These are phyloP conservation scores for Plenodomus biglobosus DNA, from an alignment of 2,329 filamentous ascomycete genomes.

Conservation along the genomic window DNA sequence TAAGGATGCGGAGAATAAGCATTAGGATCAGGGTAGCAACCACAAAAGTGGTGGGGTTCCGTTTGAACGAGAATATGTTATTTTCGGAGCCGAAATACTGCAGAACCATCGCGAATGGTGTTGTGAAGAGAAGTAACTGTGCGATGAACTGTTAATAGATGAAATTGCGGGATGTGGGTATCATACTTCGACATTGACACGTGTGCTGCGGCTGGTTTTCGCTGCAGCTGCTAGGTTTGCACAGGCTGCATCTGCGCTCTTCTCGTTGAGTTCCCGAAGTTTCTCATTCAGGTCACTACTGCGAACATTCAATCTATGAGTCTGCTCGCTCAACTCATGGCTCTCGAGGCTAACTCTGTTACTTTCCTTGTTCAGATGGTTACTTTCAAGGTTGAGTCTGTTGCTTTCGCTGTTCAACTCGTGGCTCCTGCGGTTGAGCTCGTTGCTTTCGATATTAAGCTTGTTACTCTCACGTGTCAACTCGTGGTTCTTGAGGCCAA, in stretches of 20 bases:
- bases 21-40: slow-evolving; percentile 2
- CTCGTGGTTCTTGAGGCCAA: too few species aligned
- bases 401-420: too few species aligned
- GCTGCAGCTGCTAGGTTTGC: slow-evolving; percentile 3
- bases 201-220: slow-evolving; percentile 8
- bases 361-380: too few species aligned
- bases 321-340: neutral
- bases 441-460: neutral
- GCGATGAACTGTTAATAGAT: neutral
- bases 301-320: neutral
- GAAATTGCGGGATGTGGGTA: neutral
- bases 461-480: too few species aligned
- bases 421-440: too few species aligned
- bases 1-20: slow-evolving; percentile 2
- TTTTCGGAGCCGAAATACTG: slow-evolving; percentile 10
- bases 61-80: slow-evolving; percentile 5
- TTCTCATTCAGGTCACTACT: slow-evolving; percentile 1
- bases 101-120: slow-evolving; percentile 3
- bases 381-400: too few species aligned
- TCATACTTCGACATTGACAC: slow-evolving; percentile 6
- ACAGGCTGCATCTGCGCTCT: slow-evolving; percentile 1
- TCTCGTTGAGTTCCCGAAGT: slow-evolving; percentile 2
- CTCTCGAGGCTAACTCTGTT: too few species aligned
- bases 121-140: slow-evolving; percentile 7
- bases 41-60: slow-evolving; percentile 3